Base-by-base conservation (phyloP, 2,329 filamentous ascomycete genomes). In the Fonsecaea monophora region DNA sequence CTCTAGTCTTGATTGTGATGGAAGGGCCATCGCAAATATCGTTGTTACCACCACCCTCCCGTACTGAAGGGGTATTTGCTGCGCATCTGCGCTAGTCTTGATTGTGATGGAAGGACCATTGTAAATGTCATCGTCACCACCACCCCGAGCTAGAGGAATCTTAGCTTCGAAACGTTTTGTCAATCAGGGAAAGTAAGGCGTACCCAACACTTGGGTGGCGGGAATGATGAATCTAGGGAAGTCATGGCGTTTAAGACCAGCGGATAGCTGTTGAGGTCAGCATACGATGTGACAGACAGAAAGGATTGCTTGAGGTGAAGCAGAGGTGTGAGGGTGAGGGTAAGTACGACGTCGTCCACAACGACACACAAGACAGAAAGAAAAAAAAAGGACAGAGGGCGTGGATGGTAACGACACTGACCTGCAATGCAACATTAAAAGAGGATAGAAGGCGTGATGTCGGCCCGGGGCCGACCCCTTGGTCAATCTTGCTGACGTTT, bases 401-500 rank as follows among this genome's bases (percentile, higher is more conserved):
- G 53, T 4, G 32, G 12, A 54, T 45, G 4, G 9, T 15, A 30
- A 35, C 8, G 13, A 15, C 1, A 70, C 72, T 70, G 35, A 74
- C 72, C 72, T 68, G 70, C 59, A 69, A 74, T 74, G 70, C 68
- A 66, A 65, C 68, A 69, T 70, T 72, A 73, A 74, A 50, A 70
- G 61, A 62, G 42, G 64, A 70, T 65, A 68, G 60, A 62, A 69
- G 25, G 55, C 53, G 65, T 58, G 53, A 63, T 68, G 57, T 60
- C 61, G 67, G 65, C 59, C 58, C 53, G 59, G 66, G 25, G 60
- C 65, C 65, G 25, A 25, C 25, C 25, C 25, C 25, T 1, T 25
- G 25, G 25, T 25, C 25, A 25, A 25, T 25, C 71, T 82, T 85
- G 75, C 89, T 90, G 79, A 92, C 89, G 82, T 95, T 94, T 78